Evolutionary conservation across 1,284 basidiomycete species (phyloP), one percentile per base, ranked within the genome.

Genomic region (Ceratobasidium papillatum): DNA sequence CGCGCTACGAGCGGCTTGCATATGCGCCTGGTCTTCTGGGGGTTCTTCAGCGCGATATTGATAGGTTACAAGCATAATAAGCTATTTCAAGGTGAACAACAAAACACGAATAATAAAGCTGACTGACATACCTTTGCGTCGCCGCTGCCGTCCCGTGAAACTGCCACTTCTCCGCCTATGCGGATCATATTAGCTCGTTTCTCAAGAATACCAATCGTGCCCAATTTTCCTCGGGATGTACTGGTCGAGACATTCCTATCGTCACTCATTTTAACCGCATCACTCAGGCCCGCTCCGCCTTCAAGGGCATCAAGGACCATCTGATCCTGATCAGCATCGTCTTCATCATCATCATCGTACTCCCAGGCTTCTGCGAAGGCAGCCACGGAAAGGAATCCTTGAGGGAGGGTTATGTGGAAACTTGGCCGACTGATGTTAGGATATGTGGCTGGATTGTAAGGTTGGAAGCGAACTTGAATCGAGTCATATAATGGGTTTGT

Each of bases 351-450:
- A 69, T 96, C 94, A 62, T 97, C 95, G 77, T 96, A 97, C 81
- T 96, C 95, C 95, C 94, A 97, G 49, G 94, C 94, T 80, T 98
- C 96, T 36, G 94, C 94, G 79, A 93, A 94, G 0, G 95, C 92
- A 17, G 92, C 91, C 49, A 98, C 89, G 0, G 92, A 87, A 36
- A 72, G 69, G 4, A 72, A 62, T 1, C 43, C 69, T 59, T 72
- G 69, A 36, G 69, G 69, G 17, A 72, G 58, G 19, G 69, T 62
- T 4, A 78, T 77, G 62, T 63, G 77, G 75, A 71, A 75, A 47
- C 47, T 76, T 72, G 65, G 75, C 75, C 74, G 59, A 72, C 72
- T 0, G 65, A 75, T 8, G 77, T 72, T 72, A 25, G 69, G 69
- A 32, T 72, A 72, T 19, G 80, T 22, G 80, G 89, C 83, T 74